Evolutionary conservation across 2,329 filamentous ascomycete species (phyloP).

Genomic region (Pseudonectria buxi): DNA sequence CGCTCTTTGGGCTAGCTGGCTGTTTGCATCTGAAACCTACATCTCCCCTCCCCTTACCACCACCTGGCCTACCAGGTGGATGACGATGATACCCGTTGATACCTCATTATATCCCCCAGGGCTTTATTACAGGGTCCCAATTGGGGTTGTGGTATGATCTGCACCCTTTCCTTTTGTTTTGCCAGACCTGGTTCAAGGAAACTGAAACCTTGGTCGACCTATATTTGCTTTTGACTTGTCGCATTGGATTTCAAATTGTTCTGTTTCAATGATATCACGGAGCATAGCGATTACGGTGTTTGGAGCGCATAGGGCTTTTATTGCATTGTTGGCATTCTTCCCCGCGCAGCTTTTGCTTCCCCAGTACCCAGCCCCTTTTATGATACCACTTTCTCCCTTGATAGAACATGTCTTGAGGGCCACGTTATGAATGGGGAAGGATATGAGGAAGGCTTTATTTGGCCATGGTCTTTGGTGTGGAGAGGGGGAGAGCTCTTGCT

Average conservation of each 20-base stretch:
- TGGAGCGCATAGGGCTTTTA: slow-evolving; percentile 19
- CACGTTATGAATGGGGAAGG: too few species aligned
- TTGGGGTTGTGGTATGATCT: slow-evolving; percentile 13
- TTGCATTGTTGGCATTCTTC: slow-evolving; percentile 14
- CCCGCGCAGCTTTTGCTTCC: slow-evolving; percentile 10
- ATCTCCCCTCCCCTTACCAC: too few species aligned
- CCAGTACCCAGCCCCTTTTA: neutral
- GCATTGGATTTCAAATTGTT: slow-evolving; percentile 10
- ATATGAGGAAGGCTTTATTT: too few species aligned
- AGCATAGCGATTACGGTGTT: slow-evolving; percentile 38
- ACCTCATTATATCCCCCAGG: slow-evolving; percentile 17
- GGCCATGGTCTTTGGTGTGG: too few species aligned
- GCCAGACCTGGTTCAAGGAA: slow-evolving; percentile 12
- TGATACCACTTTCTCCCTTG: too few species aligned
- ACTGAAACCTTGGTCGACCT: slow-evolving; percentile 4
- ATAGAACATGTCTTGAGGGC: too few species aligned
- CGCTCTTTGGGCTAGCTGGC: slow-evolving; percentile 40
- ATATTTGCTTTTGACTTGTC: slow-evolving; percentile 2
- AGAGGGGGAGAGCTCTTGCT: too few species aligned
- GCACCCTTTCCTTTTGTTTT: slow-evolving; percentile 16
- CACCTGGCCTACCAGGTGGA: neutral
- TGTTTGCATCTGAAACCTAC: neutral
- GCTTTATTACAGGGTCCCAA: slow-evolving; percentile 12
- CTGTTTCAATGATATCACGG: slow-evolving; percentile 22
- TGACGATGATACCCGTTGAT: slow-evolving; percentile 24